phyloP scores from a whole-genome alignment of 225 moss, liverwort and hornwort species.

The Pleurozium schreberi region DNA sequence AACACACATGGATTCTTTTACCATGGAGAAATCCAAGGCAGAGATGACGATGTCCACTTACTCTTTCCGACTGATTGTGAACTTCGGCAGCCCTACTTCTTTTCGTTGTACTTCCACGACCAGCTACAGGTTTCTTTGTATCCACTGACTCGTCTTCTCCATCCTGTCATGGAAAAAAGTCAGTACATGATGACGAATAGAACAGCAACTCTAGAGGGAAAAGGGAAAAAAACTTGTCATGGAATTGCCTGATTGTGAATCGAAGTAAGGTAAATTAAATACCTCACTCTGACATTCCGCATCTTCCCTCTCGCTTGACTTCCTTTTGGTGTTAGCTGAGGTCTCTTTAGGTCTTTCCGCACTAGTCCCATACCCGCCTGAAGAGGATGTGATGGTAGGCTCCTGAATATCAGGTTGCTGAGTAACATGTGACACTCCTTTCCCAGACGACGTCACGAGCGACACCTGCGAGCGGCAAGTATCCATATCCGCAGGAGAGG shows the following conservation, averaged over 20 bases:
- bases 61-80: conserved; percentile 94
- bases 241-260: neutral
- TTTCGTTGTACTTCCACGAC: conserved; percentile 54
- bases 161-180: conserved; percentile 27
- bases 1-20: neutral
- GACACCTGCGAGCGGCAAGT: conserved; percentile 27
- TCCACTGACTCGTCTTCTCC: conserved; percentile 84
- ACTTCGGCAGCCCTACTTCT: conserved; percentile 98
- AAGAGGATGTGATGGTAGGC: conserved; percentile 74
- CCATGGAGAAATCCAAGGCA: neutral
- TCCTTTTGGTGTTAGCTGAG: conserved; percentile 35
- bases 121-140: conserved; percentile 52
- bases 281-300: conserved; percentile 85
- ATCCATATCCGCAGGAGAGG: conserved; percentile 26
- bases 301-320: conserved; percentile 62
- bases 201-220: neutral
- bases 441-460: conserved; percentile 33
- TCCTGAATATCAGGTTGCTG: conserved; percentile 48
- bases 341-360: conserved; percentile 50
- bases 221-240: neutral
- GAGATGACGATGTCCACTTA: conserved; percentile 6
- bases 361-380: conserved; percentile 71
- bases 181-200: neutral
- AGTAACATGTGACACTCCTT: conserved; percentile 11
- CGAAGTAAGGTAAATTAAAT: neutral